Conservation (phyloP, 2,329 filamentous ascomycete genomes). For the Lecanoromycetidae sp. region DNA sequence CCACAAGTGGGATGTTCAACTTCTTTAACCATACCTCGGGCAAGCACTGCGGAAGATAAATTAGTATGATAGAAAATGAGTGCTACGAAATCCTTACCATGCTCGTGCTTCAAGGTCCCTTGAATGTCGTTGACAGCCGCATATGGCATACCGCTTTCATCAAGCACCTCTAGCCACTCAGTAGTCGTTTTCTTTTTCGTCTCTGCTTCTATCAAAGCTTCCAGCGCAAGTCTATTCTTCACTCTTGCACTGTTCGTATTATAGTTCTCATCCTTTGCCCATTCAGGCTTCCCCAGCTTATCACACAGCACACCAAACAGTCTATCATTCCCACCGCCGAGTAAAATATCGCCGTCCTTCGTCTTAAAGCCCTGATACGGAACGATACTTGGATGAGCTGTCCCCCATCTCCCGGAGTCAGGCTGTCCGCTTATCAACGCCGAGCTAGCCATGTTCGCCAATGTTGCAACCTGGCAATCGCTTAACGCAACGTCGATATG, state of each 20-base stretch:
- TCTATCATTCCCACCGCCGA: constrained; percentile 53
- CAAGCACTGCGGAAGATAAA: constrained; percentile 38
- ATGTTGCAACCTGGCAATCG: constrained; percentile 86
- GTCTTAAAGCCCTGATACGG: constrained; percentile 77
- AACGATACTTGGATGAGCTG: constrained; percentile 95
- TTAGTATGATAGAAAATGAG: neutral
- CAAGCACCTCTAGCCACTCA: constrained; percentile 76
- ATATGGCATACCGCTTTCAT: constrained; percentile 89
- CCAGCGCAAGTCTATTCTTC: constrained; percentile 60
- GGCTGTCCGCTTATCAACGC: constrained; percentile 76
- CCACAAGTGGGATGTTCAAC: constrained; percentile 75
- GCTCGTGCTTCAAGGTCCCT: constrained; percentile 67
- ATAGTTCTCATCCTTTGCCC: constrained; percentile 45
- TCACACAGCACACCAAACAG: constrained; percentile 50
- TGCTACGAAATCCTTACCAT: constrained; percentile 43
- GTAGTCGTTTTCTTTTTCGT: constrained; percentile 67
- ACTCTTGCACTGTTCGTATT: constrained; percentile 48
- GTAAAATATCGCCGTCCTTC: constrained; percentile 48
- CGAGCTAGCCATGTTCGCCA: constrained; percentile 92
- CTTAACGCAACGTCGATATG: constrained; percentile 85
- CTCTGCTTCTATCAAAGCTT: constrained; percentile 63
- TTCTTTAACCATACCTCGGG: constrained; percentile 80
- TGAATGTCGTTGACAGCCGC: constrained; percentile 91
- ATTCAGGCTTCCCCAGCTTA: constrained; percentile 45
- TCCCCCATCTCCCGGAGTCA: constrained; percentile 87